A percentile compares a stretch with the other conserved stretches of the same genome.
phyloP scores from a whole-genome alignment of 345 rosid species.

The Lumnitzera racemosa region DNA sequence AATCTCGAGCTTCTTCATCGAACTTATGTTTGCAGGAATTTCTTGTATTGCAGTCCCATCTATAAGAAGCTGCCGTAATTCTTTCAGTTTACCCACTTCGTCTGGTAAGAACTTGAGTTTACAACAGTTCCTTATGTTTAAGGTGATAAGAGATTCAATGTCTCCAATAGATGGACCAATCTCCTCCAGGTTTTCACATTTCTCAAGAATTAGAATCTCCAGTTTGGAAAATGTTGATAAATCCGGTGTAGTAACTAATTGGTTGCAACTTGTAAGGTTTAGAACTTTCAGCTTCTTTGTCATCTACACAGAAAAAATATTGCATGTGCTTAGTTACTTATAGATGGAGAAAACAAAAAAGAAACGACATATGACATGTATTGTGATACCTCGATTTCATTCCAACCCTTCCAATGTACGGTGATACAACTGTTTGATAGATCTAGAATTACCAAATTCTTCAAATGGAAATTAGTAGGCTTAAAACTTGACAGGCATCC shows the following conservation, averaged over 20 bases:
- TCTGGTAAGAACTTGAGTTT: background rate
- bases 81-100: background rate
- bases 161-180: background rate
- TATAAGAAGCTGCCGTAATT: background rate
- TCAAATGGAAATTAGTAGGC: background rate
- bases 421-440: constrained; percentile 1
- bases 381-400: constrained; percentile 3
- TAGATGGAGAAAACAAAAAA: background rate
- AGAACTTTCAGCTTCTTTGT: constrained; percentile 10
- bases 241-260: constrained; percentile 1
- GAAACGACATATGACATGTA: background rate
- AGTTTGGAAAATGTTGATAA: background rate
- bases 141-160: background rate
- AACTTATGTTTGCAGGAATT: background rate
- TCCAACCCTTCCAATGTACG: constrained; percentile 1
- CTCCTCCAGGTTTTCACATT: background rate
- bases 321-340: background rate
- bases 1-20: constrained; percentile 2
- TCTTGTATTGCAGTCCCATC: background rate
- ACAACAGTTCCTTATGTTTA: constrained; percentile 1
- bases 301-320: constrained; percentile 1
- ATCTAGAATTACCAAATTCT: constrained; percentile 5
- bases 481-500: background rate
- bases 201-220: constrained; percentile 7
- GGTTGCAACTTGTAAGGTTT: background rate